These are phyloP conservation scores for Aureoboletus auriporus DNA, from an alignment of 768 basidiomycete species.

Conservation along the genomic window DNA sequence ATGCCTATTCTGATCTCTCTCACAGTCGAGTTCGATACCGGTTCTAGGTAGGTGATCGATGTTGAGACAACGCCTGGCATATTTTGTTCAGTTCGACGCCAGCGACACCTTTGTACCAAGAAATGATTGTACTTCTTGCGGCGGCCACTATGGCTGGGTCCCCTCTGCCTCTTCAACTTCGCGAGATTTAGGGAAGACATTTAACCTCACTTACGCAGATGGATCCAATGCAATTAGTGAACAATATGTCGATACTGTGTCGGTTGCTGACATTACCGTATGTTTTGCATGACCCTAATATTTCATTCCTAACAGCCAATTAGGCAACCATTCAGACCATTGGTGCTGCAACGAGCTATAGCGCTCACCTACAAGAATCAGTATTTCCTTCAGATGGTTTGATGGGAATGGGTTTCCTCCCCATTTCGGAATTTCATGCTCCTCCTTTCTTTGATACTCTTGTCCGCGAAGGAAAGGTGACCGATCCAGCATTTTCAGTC, in stretches of 20 bases:
- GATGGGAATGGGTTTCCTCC: conserved; percentile 38
- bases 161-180: conserved; percentile 26
- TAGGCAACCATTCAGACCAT: conserved; percentile 10
- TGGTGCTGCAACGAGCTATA: conserved; percentile 4
- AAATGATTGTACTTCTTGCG: conserved; percentile 17
- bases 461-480: conserved; percentile 30
- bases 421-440: conserved; percentile 32
- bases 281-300: background rate
- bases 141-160: conserved; percentile 24
- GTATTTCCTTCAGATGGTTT: conserved; percentile 18
- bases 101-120: conserved; percentile 17
- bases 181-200: conserved; percentile 12
- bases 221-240: conserved; percentile 25
- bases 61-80: background rate
- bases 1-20: background rate
- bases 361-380: background rate
- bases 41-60: conserved; percentile 5
- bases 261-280: conserved; percentile 4
- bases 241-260: conserved; percentile 34
- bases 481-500: conserved; percentile 42
- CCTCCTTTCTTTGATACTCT: conserved; percentile 40
- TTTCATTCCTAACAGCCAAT: background rate
- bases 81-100: background rate
- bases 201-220: conserved; percentile 35
- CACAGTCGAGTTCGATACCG: conserved; percentile 26